Base-by-base conservation (phyloP, 345 rosid genomes). In the Euphorbia tirucalli region DNA sequence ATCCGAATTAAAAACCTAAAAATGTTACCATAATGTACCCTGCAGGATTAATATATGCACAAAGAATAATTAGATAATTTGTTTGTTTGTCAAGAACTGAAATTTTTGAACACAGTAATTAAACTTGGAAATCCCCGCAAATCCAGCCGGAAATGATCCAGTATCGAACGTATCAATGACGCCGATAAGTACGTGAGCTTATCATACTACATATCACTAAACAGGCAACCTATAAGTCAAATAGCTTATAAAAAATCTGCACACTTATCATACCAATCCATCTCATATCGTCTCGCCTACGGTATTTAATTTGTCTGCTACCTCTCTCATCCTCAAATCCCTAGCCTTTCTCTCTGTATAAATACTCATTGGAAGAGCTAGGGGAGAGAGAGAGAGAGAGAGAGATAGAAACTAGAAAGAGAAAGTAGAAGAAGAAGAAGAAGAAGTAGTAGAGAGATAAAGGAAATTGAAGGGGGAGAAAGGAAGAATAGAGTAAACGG, bases 291-390 rank as follows among this genome's bases (percentile, higher is more conserved):
- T 74, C 66, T 81, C 79, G 76, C 70, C 63, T 74, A 63, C 85
- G 78, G 75, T 77, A 71, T 77, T 80, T 75, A 62, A 78, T 75
- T 61, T 81, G 82, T 79, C 79, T 56, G 83, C 49, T 79, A 41
- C 78, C 58, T n/a, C 72, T 61, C 59, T 52, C 68, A 14, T 59
- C 65, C 21, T 75, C 79, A 78, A 84, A 84, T 87, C 87, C 90
- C 87, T 82, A 85, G 71, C 78, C 72, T 16, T 44, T 68, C 66
- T 75, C 73, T 74, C 75, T 76, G 18, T 83, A 83, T 87, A 87
- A 85, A 87, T 80, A 85, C 79, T 30, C 16, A 62, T 71, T 80
- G 64, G 58, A 65, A 73, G 67, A 72, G 76, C 65, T 28, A n/a
- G n/a, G n/a, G n/a, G n/a, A n/a, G n/a, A n/a, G n/a, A n/a, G n/a